These are phyloP conservation scores for Rosa multiflora DNA, from an alignment of 306 rosid species.

Conservation along the genomic window DNA sequence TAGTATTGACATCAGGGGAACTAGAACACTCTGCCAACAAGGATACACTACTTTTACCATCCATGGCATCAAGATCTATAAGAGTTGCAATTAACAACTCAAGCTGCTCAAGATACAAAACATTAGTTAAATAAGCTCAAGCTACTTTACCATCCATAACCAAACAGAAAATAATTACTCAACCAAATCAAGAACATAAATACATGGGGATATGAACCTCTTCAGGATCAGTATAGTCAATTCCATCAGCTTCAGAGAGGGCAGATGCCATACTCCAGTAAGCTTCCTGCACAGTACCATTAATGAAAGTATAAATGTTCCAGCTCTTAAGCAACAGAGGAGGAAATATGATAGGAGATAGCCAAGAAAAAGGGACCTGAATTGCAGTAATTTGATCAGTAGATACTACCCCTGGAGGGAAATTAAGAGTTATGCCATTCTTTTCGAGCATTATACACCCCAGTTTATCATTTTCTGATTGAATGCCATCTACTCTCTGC, in stretches of 20 bases:
- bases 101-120: conserved; percentile 56
- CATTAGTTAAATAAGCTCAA: conserved; percentile 12
- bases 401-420: conserved; percentile 75
- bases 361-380: conserved; percentile 52
- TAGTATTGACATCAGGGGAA: conserved; percentile 85
- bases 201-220: conserved; percentile 57
- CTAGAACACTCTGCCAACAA: conserved; percentile 84
- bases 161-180: conserved; percentile 9
- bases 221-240: conserved; percentile 93
- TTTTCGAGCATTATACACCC: conserved; percentile 66
- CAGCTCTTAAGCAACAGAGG: conserved; percentile 20
- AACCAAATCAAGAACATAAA: conserved; percentile 20
- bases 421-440: conserved; percentile 61
- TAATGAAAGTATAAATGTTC: conserved; percentile 20
- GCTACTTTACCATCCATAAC: conserved; percentile 7
- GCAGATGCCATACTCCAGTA: conserved; percentile 95
- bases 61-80: conserved; percentile 96
- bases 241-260: conserved; percentile 93
- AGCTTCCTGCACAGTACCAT: conserved; percentile 63
- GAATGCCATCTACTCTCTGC: conserved; percentile 39
- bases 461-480: conserved; percentile 40
- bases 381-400: conserved; percentile 62
- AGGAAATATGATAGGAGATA: not conserved
- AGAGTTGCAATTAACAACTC: conserved; percentile 86
- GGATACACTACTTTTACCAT: conserved; percentile 82